phyloP scores from a whole-genome alignment of 1,139 yeast species.

The Protomyces pachydermus region DNA sequence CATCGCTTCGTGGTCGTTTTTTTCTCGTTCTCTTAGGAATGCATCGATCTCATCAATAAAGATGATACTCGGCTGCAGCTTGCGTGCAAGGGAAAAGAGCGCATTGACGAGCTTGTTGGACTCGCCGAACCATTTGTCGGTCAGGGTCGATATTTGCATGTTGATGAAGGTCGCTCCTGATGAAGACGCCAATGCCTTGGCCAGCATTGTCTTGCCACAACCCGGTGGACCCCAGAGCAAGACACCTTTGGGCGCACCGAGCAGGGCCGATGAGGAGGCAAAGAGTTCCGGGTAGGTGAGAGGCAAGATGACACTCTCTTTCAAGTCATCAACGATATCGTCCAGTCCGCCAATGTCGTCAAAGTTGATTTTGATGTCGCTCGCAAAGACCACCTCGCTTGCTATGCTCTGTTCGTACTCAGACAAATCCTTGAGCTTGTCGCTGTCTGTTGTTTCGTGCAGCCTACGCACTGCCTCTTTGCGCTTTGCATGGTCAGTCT shows the following conservation, averaged over 20 bases:
- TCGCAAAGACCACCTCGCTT: conserved; percentile 75
- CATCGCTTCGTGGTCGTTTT: conserved; percentile 91
- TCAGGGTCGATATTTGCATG: conserved; percentile 85
- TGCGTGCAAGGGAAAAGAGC: conserved; percentile 79
- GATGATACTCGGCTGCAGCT: conserved; percentile 88
- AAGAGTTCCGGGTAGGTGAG: conserved; percentile 46
- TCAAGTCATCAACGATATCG: conserved; percentile 69
- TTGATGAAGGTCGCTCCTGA: conserved; percentile 89
- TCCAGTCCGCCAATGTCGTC: conserved; percentile 83
- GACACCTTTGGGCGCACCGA: conserved; percentile 92
- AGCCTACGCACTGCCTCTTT: conserved; percentile 16
- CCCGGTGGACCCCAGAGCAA: conserved; percentile 95
- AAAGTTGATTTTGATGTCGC: conserved; percentile 70
- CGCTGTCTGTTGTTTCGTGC: conserved; percentile 18
- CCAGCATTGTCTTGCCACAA: conserved; percentile 96
- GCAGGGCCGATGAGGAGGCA: conserved; percentile 56
- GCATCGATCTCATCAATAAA: conserved; percentile 97
- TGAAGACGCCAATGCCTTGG: conserved; percentile 89
- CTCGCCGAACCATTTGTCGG: conserved; percentile 99
- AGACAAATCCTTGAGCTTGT: conserved; percentile 45
- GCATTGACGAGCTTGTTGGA: conserved; percentile 93
- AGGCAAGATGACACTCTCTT: conserved; percentile 85
- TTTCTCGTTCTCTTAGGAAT: conserved; percentile 71
- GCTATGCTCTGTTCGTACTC: conserved; percentile 75
- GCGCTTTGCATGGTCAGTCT: conserved; percentile 14